These are phyloP conservation scores for Fusarium paranaense DNA, from an alignment of 2,329 filamentous ascomycete genomes.

Conservation along the genomic window DNA sequence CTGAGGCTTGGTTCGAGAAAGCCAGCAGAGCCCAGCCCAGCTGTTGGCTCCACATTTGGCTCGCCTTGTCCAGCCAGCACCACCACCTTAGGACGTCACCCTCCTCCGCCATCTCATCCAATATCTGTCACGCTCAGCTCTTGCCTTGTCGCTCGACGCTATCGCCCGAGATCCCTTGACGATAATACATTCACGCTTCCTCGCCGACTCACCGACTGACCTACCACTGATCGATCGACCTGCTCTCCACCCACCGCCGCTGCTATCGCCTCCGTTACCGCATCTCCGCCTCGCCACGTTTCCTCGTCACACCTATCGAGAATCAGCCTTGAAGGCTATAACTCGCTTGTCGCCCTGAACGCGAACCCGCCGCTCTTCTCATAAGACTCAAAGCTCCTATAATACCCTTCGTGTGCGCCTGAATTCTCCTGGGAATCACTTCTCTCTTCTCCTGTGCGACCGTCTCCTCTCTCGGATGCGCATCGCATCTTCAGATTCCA, in stretches of 20 bases:
- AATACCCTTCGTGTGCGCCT: neutral
- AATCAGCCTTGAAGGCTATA: conserved; percentile 2
- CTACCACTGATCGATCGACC: conserved; percentile 12
- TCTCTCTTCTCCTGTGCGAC: conserved; percentile 30
- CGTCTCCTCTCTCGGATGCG: conserved; percentile 50
- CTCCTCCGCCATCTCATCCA: conserved; percentile 26
- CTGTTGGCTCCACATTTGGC: conserved; percentile 33
- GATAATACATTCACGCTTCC: conserved; percentile 11
- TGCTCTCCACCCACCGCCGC: conserved; percentile 1
- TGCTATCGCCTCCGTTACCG: conserved; percentile 18
- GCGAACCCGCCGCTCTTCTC: neutral
- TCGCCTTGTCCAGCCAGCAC: conserved; percentile 26
- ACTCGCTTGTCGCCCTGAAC: neutral
- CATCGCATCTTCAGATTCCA: conserved; percentile 47
- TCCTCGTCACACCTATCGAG: conserved; percentile 14
- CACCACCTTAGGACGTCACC: conserved; percentile 32
- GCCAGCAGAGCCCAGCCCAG: conserved; percentile 14
- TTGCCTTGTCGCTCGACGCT: neutral
- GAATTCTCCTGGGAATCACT: neutral
- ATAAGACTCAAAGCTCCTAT: neutral
- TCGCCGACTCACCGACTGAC: conserved; percentile 14
- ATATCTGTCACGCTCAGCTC: conserved; percentile 18
- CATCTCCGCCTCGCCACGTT: conserved; percentile 31
- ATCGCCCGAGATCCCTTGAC: conserved; percentile 7
- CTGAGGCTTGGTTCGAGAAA: conserved; percentile 28